Base-by-base conservation (phyloP, 2,329 filamentous ascomycete species). In the Sclerotiophoma versabilis region DNA sequence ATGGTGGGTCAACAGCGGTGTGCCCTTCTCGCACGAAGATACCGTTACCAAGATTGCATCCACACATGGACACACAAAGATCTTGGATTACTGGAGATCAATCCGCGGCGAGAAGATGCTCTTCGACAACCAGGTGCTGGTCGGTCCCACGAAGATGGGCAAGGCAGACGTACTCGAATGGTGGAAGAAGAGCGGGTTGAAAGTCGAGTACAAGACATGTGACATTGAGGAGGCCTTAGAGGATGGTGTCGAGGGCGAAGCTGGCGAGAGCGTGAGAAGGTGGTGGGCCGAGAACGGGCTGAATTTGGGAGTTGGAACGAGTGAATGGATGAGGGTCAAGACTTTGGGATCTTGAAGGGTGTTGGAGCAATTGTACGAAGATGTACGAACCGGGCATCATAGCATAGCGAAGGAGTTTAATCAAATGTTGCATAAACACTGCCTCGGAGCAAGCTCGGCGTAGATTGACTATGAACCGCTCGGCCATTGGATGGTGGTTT, bases 141-240 rank as follows among this genome's bases (percentile, higher is more conserved):
- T 96, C 1, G 90, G 90, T 8, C 90, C 93, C 0, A 97, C 93
- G 1, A 91, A 92, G 66, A 90, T 93, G 70, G 91, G 92, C 5
- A 90, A 96, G 72, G 85, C 92, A 3, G 82, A 86, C 29, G 92
- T 96, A 19, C 79, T 98, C 7, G 91, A 96, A 72, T 97, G 93
- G 93, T 97, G 93, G 93, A 89, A 90, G 68, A 82, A 82, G 47
- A 89, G 87, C 64, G 86, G 87, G 0, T 82, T 93, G 63, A 83
- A 85, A 46, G 92, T 97, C 22, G 92, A 96, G 74, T 97, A 96
- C 76, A 93, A 93, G 74, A 96, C 92, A 1, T 96, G 92, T 74
- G 92, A 96, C 74, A 95, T 98, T 57, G 93, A 97, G 73, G 93
- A 97, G 76, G 93, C 93, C 0, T 81, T 97, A 32, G 93, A 97